A percentile compares a stretch with the other conserved stretches of the same genome.
These are phyloP conservation scores for Lepraria neglecta DNA, from an alignment of 495 filamentous ascomycete species.

Conservation along the genomic window DNA sequence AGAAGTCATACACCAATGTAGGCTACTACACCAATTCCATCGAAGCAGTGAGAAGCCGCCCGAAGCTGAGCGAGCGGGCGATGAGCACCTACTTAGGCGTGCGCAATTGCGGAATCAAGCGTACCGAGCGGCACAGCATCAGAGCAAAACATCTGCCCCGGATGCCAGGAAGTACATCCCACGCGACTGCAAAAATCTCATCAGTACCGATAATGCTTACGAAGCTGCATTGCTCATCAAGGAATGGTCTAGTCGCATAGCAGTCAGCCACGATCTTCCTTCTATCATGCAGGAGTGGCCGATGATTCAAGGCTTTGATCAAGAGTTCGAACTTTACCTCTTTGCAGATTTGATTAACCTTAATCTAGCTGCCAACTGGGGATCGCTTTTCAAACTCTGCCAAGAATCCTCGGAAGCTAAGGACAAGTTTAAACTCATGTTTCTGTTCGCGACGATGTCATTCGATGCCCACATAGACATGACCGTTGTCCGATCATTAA, in stretches of 20 bases:
- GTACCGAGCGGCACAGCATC: conserved; percentile 6
- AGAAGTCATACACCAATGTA: conserved; percentile 38
- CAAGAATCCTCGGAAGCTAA: conserved; percentile 8
- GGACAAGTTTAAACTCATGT: conserved; percentile 38
- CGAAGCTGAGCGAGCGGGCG: not conserved
- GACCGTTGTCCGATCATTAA: conserved; percentile 33
- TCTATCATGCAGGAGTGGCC: conserved; percentile 34
- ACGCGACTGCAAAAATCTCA: conserved; percentile 15
- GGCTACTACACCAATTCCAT: conserved; percentile 32
- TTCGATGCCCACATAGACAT: conserved; percentile 36
- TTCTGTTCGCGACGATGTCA: conserved; percentile 37
- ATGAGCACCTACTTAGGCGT: conserved; percentile 16
- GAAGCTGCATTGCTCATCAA: conserved; percentile 32
- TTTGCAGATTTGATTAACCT: conserved; percentile 33
- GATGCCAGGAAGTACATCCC: conserved; percentile 20
- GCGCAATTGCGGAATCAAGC: not conserved
- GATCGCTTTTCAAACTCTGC: conserved; percentile 37
- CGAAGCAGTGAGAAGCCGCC: not conserved
- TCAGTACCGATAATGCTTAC: conserved; percentile 25
- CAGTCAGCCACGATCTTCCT: conserved; percentile 29
- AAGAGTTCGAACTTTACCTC: conserved; percentile 28
- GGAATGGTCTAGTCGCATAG: conserved; percentile 26
- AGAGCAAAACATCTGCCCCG: not conserved
- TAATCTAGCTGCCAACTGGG: conserved; percentile 40
- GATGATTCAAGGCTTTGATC: conserved; percentile 38